These are phyloP conservation scores for Hylodesmum podocarpum DNA, from an alignment of 306 rosid genomes.

Conservation along the genomic window DNA sequence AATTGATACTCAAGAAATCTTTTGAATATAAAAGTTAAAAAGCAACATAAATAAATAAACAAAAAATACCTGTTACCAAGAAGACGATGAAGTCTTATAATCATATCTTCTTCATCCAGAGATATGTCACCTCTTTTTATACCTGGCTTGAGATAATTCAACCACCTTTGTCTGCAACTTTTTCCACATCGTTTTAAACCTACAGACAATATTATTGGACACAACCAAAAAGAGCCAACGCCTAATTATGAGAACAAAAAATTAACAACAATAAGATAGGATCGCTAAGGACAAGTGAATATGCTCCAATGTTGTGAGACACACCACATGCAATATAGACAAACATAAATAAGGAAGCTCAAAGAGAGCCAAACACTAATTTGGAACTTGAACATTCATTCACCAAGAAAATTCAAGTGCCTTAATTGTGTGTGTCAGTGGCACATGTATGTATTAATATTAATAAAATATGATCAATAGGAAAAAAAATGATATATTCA, in stretches of 20 bases:
- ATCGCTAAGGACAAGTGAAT: not conserved
- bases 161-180: conserved; percentile 48
- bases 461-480: not conserved
- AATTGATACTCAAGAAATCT: not conserved
- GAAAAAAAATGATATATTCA: not conserved
- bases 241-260: not conserved
- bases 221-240: not conserved
- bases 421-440: not conserved
- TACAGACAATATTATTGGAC: not conserved
- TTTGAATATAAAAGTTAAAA: not conserved
- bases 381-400: not conserved
- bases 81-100: conserved; percentile 53
- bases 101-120: conserved; percentile 48
- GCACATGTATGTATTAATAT: not conserved
- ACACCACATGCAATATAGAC: not conserved
- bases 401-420: not conserved
- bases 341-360: not conserved
- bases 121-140: conserved; percentile 44
- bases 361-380: not conserved
- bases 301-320: not conserved
- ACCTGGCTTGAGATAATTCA: conserved; percentile 45
- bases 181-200: conserved; percentile 54
- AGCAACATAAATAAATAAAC: not conserved
- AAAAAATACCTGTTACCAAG: conserved; percentile 50
- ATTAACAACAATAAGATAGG: not conserved